These are phyloP conservation scores for Cercospora sp. DNA, from an alignment of 2,329 filamentous ascomycete species.

Conservation along the genomic window DNA sequence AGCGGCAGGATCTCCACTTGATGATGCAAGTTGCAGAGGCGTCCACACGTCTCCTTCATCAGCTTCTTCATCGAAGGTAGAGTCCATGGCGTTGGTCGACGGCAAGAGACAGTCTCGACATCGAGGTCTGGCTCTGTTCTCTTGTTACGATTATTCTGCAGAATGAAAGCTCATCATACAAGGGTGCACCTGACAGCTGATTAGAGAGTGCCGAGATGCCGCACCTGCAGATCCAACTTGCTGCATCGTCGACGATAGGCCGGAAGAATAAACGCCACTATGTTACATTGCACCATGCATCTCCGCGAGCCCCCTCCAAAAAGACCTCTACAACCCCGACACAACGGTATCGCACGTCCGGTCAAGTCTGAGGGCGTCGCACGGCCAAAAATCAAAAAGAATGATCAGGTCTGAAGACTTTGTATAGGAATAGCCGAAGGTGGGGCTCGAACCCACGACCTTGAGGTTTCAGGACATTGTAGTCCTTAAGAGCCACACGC, in stretches of 20 bases:
- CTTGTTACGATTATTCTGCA: not conserved
- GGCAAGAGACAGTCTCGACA: not conserved
- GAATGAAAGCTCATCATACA: not conserved
- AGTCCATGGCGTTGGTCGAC: not conserved
- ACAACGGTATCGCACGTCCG: not conserved
- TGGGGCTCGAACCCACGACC: not conserved
- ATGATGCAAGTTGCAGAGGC: constrained; percentile 26
- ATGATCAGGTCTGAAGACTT: not conserved
- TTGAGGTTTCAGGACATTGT: not conserved
- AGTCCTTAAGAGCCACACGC: constrained; percentile 39
- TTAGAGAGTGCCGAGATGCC: not conserved
- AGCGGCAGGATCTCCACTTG: constrained; percentile 15
- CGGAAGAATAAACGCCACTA: not conserved
- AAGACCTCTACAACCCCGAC: not conserved
- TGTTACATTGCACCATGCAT: not conserved
- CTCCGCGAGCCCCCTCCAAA: not conserved
- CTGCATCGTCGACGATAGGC: not conserved
- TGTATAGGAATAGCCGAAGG: constrained; percentile 2
- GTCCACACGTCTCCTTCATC: constrained; percentile 24
- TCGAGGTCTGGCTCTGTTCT: not conserved
- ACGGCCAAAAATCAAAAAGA: not conserved
- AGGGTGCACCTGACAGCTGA: not conserved
- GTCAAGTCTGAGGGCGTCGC: not conserved
- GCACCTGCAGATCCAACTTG: not conserved
- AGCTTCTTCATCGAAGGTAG: constrained; percentile 17